Percentiles rank a stretch among this genome's conserved stretches.
These are phyloP conservation scores for Carex parvula DNA, from an alignment of 176 grass and related monocot species.

Conservation along the genomic window DNA sequence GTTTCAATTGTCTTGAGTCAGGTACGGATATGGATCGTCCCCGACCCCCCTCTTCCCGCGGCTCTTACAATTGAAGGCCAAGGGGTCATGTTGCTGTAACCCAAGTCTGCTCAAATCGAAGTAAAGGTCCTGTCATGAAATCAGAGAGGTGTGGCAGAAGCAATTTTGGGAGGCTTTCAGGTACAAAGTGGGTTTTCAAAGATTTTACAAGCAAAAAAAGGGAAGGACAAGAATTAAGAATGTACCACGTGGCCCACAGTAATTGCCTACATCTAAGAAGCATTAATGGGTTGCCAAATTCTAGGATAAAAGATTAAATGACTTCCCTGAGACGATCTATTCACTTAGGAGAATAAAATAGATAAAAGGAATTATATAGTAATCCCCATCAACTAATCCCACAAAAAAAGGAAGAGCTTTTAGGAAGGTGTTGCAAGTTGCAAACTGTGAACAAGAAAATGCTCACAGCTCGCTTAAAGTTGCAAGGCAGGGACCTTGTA, in stretches of 20 bases:
- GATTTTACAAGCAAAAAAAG: background rate
- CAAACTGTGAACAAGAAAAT: constrained; percentile 15
- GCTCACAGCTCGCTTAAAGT: background rate
- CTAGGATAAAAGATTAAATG: background rate
- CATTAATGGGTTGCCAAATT: background rate
- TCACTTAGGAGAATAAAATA: background rate
- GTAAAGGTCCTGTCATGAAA: background rate
- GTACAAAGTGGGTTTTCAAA: background rate
- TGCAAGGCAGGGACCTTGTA: constrained; percentile 7
- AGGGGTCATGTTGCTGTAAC: background rate
- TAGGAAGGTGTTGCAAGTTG: constrained; percentile 11
- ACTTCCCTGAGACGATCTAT: background rate
- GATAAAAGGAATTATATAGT: background rate
- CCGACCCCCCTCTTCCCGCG: no score
- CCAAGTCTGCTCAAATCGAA: background rate
- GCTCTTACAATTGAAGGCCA: background rate
- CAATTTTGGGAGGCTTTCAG: background rate
- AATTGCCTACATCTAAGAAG: background rate
- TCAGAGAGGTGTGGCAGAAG: background rate
- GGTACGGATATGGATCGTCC: no score
- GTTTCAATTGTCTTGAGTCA: no score
- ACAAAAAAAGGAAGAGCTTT: background rate
- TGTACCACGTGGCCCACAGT: background rate
- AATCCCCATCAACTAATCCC: background rate
- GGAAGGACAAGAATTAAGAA: background rate